A percentile compares a stretch with the other conserved stretches of the same genome.
These are phyloP conservation scores for Peronospora belbahrii DNA, from an alignment of 352 stramenopile genomes.

Conservation along the genomic window DNA sequence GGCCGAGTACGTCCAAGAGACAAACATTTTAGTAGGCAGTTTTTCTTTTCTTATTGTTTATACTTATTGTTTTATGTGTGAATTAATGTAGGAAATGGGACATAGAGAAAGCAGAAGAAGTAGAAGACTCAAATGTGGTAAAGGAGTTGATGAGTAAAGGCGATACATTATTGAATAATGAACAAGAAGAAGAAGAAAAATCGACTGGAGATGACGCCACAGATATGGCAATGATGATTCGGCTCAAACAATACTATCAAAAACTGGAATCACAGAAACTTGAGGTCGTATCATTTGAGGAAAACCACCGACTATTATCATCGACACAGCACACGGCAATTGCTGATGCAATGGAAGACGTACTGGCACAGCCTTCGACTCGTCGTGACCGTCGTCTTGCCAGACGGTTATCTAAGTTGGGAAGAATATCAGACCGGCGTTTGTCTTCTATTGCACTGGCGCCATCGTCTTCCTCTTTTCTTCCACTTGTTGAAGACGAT, in stretches of 20 bases:
- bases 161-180: not conserved
- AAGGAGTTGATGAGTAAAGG: not conserved
- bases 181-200: too few relatives aligned
- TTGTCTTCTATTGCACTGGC: constrained; percentile 33
- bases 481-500: constrained; percentile 37
- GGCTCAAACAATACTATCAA: constrained; percentile 45
- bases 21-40: not conserved
- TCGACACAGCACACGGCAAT: constrained; percentile 56
- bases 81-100: constrained; percentile 1
- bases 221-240: constrained; percentile 28
- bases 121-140: not conserved
- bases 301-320: constrained; percentile 56
- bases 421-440: constrained; percentile 40
- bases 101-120: too few relatives aligned
- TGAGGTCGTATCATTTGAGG: constrained; percentile 52
- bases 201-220: constrained; percentile 12
- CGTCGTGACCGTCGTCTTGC: constrained; percentile 56
- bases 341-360: constrained; percentile 67
- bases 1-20: constrained; percentile 9
- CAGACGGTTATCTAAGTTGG: constrained; percentile 49
- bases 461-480: constrained; percentile 25
- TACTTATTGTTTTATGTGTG: constrained; percentile 5
- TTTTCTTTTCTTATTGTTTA: too few relatives aligned
- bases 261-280: constrained; percentile 44
- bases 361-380: constrained; percentile 51